phyloP scores from a whole-genome alignment of 495 filamentous ascomycete genomes.

The Podospora didyma region DNA sequence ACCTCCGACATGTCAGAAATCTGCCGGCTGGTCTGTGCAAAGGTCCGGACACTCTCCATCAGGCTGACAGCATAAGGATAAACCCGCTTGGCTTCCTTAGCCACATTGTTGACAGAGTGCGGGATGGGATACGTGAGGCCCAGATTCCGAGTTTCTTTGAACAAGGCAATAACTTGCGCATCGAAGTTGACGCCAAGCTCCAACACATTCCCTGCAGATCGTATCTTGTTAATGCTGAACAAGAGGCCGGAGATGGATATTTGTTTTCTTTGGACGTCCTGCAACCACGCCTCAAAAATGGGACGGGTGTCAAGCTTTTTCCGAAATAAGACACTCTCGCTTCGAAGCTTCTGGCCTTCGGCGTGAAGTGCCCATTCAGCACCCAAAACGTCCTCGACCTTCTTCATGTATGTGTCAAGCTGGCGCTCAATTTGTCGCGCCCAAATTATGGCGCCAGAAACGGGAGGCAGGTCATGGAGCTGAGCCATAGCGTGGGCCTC shows the following conservation, averaged over 20 bases:
- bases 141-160: conserved; percentile 98
- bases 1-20: conserved; percentile 83
- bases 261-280: conserved; percentile 79
- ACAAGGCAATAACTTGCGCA: conserved; percentile 90
- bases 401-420: conserved; percentile 92
- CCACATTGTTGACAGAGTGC: conserved; percentile 88
- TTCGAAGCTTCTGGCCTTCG: conserved; percentile 89
- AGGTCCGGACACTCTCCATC: conserved; percentile 93
- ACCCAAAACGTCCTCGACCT: conserved; percentile 92
- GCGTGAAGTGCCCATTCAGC: conserved; percentile 89
- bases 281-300: conserved; percentile 92
- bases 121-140: conserved; percentile 93
- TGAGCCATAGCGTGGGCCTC: conserved; percentile 98
- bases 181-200: conserved; percentile 96
- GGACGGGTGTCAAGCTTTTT: conserved; percentile 92
- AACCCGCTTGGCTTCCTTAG: conserved; percentile 93
- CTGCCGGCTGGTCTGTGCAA: conserved; percentile 77
- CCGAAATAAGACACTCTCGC: conserved; percentile 83
- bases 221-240: conserved; percentile 83
- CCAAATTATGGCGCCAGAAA: conserved; percentile 96
- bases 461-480: conserved; percentile 87
- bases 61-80: conserved; percentile 96
- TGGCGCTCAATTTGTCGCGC: conserved; percentile 94
- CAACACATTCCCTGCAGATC: conserved; percentile 76
- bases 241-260: conserved; percentile 87